A percentile compares a stretch with the other conserved stretches of the same genome.
phyloP scores from a whole-genome alignment of 2,329 filamentous ascomycete genomes.

The Epichloe uncinata region DNA sequence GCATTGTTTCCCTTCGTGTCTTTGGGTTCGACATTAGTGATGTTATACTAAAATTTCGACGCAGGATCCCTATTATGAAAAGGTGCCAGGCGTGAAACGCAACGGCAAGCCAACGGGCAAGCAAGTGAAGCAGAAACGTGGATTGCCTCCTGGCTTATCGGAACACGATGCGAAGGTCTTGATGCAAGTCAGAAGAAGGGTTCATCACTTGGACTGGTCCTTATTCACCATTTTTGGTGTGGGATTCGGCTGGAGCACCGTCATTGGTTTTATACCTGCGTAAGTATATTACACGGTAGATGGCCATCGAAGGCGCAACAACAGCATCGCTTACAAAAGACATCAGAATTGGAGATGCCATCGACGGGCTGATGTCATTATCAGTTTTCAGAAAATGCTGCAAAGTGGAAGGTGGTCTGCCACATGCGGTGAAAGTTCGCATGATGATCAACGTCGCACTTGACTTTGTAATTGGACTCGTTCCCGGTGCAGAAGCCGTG shows the following conservation, averaged over 20 bases:
- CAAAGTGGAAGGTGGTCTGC: conserved; percentile 65
- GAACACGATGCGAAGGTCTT: conserved; percentile 70
- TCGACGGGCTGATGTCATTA: conserved; percentile 61
- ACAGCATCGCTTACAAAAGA: neutral
- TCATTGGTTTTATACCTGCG: conserved; percentile 74
- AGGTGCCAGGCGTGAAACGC: conserved; percentile 59
- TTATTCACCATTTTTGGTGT: conserved; percentile 73
- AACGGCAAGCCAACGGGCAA: conserved; percentile 54
- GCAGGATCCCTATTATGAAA: conserved; percentile 84
- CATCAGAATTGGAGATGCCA: conserved; percentile 57
- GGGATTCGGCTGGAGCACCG: conserved; percentile 76
- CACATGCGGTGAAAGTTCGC: conserved; percentile 40
- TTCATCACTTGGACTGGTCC: conserved; percentile 74
- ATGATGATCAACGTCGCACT: conserved; percentile 74
- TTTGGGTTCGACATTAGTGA: neutral
- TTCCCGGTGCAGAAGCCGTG: conserved; percentile 58
- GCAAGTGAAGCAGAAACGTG: conserved; percentile 73
- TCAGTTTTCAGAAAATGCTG: conserved; percentile 62
- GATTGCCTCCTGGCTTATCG: conserved; percentile 70
- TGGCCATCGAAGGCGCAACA: neutral
- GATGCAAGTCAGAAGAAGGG: conserved; percentile 71
- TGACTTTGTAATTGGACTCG: conserved; percentile 60
- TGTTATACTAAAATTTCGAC: conserved; percentile 16
- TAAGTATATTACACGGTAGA: conserved; percentile 33
- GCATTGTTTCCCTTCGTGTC: neutral